Base-by-base conservation (phyloP, 2,329 filamentous ascomycete species). In the Cladosporium sp. region DNA sequence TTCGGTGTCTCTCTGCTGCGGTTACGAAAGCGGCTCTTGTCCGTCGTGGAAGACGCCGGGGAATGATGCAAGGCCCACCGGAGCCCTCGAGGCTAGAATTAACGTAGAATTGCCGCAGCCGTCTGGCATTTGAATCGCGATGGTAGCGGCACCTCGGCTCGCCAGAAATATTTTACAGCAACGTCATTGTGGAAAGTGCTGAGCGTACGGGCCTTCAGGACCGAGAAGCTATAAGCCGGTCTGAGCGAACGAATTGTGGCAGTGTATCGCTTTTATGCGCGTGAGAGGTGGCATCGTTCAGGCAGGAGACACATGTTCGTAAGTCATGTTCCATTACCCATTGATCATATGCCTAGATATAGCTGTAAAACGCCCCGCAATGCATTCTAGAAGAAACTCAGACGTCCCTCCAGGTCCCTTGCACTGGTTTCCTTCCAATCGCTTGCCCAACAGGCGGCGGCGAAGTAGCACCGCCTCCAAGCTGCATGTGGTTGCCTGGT, bases 341-440 rank as follows among this genome's bases (percentile, higher is more conserved):
- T 28, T 5, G 22, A 28, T 28, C 22, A 28, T 28, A 28, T 28
- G 22, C 7, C 22, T 28, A 28, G 22, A 28, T 28, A 22, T 22
- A 19, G 9, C 9, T 11, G 19, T 43, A 13, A 1, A 19, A 43
- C 13, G 16, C 38, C n/a, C 45, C 3, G 2, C 18, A 31, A 38
- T 3, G 16, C 7, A 38, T 3, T 13, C 3, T 7, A 14, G 33
- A 10, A 37, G 6, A 9, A 32, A 34, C 11, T 32, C 54, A 68
- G 10, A 69, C 52, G 52, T 69, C 67, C 54, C 64, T 58, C 65
- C 65, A 69, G 28, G 54, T 62, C 22, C 66, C 66, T 41, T 63
- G 60, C 35, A 68, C 64, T 7, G 67, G 66, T 55, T 64, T 68
- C 52, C 67, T 62, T 22, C 48, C 55, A 34, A 55, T 43, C 13